Evolutionary conservation across 2,329 filamentous ascomycete genomes (phyloP).

Genomic region (Cadophora gregata): DNA sequence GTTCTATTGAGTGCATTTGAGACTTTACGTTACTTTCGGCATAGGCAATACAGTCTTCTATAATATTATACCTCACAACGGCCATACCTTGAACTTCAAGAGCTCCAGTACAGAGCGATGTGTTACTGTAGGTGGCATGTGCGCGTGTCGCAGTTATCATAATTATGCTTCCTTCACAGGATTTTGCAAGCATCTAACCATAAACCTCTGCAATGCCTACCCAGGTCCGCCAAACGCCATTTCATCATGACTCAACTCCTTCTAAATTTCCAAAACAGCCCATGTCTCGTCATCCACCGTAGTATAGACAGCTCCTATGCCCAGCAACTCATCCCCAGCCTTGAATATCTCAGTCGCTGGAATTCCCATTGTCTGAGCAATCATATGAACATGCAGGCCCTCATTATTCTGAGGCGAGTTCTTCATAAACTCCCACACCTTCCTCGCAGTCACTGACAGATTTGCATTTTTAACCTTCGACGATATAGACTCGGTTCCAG

Average conservation of each 20-base stretch:
- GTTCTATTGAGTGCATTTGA: background rate
- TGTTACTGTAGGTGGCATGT: background rate
- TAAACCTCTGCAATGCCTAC: conserved; percentile 27
- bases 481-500: conserved; percentile 39
- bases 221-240: conserved; percentile 34
- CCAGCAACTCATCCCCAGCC: conserved; percentile 82
- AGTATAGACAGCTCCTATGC: conserved; percentile 79
- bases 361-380: conserved; percentile 70
- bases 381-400: conserved; percentile 80
- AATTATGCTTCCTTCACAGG: conserved; percentile 14
- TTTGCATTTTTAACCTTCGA: conserved; percentile 46
- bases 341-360: conserved; percentile 72
- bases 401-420: conserved; percentile 76
- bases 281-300: conserved; percentile 94
- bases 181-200: conserved; percentile 23
- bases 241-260: conserved; percentile 1
- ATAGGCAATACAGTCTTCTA: background rate
- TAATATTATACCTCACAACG: background rate
- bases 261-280: conserved; percentile 76
- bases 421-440: conserved; percentile 74
- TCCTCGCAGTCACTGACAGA: conserved; percentile 63
- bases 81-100: background rate
- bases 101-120: background rate
- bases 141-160: conserved; percentile 8
- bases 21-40: background rate